Base-by-base conservation (phyloP, 805 yeast species). In the Starmerella khaoyaiensis region DNA sequence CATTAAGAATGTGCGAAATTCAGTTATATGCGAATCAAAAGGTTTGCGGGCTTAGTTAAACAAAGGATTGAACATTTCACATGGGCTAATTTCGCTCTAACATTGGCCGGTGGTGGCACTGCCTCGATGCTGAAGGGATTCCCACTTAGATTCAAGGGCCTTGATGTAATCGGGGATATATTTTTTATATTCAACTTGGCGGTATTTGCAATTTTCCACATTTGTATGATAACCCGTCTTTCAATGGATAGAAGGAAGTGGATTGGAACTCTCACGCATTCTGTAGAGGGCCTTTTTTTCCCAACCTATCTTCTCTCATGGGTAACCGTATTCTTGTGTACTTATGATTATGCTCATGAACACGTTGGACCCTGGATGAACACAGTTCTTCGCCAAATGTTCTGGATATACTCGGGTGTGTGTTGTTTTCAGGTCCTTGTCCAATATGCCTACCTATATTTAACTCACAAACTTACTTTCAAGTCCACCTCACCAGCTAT, bases 241-340 rank as follows among this genome's bases (percentile, higher is more conserved):
- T 6, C 14, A 5, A 14, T 25, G 21, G 7, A 15, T 10, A 28
- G 29, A 4, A 9, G 14, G 5, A 7, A 10, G 8, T 32, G 23
- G 6, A 22, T 15, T 5, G 29, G 35, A 7, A 24, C 35, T 8
- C 31, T 32, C 16, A 4, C 20, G 7, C 31, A 34, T 17, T 5
- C 9, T 5, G 11, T 18, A 8, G 37, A 34, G 16, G 31, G 29
- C 24, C 28, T 12, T 12, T 34, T 34, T 17, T 16, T 35, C 8
- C 24, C 39, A 8, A 12, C 28, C 8, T 35, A 21, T 24, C 14
- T 35, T 3, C 22, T 35, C n/a, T 22, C 28, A 6, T 22, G 28
- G 35, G 39, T 34, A 14, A 35, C 35, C 27, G 21, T 35, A 12
- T 6, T 35, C 11, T 29, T 35, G 39, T 33, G 33, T 9, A 29